phyloP scores from a whole-genome alignment of 169 alveolate species.

The Neospora caninum region DNA sequence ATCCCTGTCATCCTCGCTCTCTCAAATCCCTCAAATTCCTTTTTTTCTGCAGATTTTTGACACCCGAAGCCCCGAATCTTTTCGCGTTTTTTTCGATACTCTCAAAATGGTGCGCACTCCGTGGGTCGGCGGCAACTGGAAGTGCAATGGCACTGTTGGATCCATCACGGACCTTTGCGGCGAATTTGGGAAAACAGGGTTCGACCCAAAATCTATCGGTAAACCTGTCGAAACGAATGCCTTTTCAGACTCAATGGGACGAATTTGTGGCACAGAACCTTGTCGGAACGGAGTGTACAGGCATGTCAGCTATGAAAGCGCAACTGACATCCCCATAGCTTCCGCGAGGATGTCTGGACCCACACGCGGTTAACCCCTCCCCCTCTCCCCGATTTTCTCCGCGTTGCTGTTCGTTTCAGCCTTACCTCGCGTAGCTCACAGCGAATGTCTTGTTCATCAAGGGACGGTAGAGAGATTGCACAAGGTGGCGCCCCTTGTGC shows the following conservation, averaged over 20 bases:
- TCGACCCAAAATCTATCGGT: conserved; percentile 57
- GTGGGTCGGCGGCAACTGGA: conserved; percentile 96
- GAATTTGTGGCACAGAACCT: too few relatives aligned
- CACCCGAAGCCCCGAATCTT: neutral
- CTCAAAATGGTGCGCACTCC: conserved; percentile 82
- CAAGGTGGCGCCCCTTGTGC: too few relatives aligned
- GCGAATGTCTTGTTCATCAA: too few relatives aligned
- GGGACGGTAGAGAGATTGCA: too few relatives aligned
- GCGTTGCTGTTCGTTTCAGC: too few relatives aligned
- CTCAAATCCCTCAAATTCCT: neutral
- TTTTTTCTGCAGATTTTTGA: neutral
- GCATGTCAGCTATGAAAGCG: too few relatives aligned
- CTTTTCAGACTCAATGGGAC: neutral
- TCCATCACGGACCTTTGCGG: conserved; percentile 66
- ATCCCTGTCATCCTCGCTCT: neutral
- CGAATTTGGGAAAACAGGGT: conserved; percentile 76
- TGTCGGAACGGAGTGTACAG: too few relatives aligned
- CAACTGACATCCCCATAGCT: too few relatives aligned
- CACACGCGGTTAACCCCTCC: too few relatives aligned
- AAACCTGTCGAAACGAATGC: neutral
- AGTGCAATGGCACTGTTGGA: conserved; percentile 90
- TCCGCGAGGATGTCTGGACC: too few relatives aligned
- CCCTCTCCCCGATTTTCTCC: too few relatives aligned
- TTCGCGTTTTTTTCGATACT: neutral
- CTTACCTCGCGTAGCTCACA: too few relatives aligned